Base-by-base conservation (phyloP, 2,329 filamentous ascomycete genomes). In the Scedosporium dehoogii region DNA sequence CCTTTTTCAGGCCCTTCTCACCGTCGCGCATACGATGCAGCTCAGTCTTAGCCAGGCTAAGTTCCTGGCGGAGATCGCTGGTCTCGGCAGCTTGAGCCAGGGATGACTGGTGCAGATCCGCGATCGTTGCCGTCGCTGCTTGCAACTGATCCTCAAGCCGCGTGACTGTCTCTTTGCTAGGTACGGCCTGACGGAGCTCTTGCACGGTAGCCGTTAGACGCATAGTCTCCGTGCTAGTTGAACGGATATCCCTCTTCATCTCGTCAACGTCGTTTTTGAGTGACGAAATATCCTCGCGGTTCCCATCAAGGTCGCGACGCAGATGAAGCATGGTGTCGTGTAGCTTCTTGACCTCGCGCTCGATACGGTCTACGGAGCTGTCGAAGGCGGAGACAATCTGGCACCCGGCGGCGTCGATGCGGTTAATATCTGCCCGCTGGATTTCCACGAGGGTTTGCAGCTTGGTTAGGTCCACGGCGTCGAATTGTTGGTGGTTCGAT, bases 371-470 rank as follows among this genome's bases (percentile, higher is more conserved):
- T 9, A 77, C 68, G 25, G 70, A 68, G 12, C 69, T 69, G 21
- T 76, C 72, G 58, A 77, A 73, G 1, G 71, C 70, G 6, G 74
- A 71, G 12, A 75, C 69, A 51, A 75, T 69, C 48, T 74, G 73
- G 63, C 70, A 70, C 1, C 74, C 75, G 6, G 73, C 70, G 25
- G 66, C 71, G 62, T 75, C 73, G 53, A 78, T 72, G 38, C 70
- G 71, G 6, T 72, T 68, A 62, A 77, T 74, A 18, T 74, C 69
- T 46, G 71, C 69, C 44, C 69, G 66, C 57, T 77, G 74, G 3
- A 65, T 63, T 42, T 73, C 69, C 4, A 78, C 60, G 29, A 75
- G 67, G 23, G 68, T 64, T 42, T 74, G 70, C n/a, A 76, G 66
- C n/a, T 68, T 67, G 42, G 68, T 27, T 18, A 75, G 59, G 16